Base-by-base conservation (phyloP, 352 stramenopile species). In the Halophytophthora polymorphica region DNA sequence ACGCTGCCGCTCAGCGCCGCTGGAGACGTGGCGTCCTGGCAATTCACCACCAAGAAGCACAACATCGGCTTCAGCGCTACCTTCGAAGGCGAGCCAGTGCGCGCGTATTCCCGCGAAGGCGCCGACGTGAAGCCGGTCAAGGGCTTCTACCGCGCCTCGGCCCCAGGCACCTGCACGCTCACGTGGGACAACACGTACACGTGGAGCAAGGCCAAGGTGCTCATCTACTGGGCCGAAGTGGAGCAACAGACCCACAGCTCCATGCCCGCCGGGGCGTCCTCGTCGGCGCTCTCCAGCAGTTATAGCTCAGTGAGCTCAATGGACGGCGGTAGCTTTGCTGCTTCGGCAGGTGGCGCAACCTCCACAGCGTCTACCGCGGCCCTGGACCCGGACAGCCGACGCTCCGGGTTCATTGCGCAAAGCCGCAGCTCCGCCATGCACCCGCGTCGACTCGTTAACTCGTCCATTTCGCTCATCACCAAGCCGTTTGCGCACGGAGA, bases 131-230 rank as follows among this genome's bases (percentile, higher is more conserved):
- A 86, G 53, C 73, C 69, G 0, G 61, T 89, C 8, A 91, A 83
- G 38, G 80, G 80, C 0, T 77, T 71, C 45, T 88, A 86, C 59
- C 66, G 66, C 28, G 88, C 73, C 45, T 43, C 49, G 0, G 39
- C 50, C 4, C 61, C 77, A n/a, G 80, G 80, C 0, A 77, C 69
- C 13, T 85, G 75, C 40, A 81, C 72, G 13, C 66, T 91, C 10
- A 83, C 77, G 19, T 91, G 80, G 80, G 80, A 91, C 61, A 91
- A 91, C 54, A 89, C 80, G 51, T 91, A 89, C 58, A 88, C 77
- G 21, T 91, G 80, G 80, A 84, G 77, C 53, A 87, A 88, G 39
- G 69, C 54, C 45, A 91, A 91, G 37, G 70, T 85, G 18, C 51
- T 91, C 2, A 72, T 88, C 19, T 91, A 91, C 60, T 87, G 75